These are phyloP conservation scores for Epichloe festucae DNA, from an alignment of 2,329 filamentous ascomycete genomes.

Conservation along the genomic window DNA sequence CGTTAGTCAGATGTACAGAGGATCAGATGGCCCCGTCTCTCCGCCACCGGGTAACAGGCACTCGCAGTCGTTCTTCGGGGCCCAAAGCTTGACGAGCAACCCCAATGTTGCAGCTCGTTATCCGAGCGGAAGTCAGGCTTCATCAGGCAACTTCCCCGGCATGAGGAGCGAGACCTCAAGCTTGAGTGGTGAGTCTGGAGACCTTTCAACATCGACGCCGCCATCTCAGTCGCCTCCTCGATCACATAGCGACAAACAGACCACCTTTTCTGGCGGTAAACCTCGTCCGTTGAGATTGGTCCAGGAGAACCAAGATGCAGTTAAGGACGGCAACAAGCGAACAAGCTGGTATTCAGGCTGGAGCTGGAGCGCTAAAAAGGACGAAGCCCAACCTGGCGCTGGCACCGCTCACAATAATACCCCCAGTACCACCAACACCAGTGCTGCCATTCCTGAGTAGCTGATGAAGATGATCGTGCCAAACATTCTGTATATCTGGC, in stretches of 20 bases:
- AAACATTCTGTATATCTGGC: background rate
- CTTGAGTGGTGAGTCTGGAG: constrained; percentile 54
- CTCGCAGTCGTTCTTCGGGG: constrained; percentile 51
- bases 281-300: constrained; percentile 77
- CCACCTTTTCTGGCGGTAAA: constrained; percentile 52
- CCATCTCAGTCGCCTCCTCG: constrained; percentile 41
- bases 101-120: constrained; percentile 37
- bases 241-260: constrained; percentile 39
- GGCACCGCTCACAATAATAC: constrained; percentile 16
- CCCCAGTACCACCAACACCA: constrained; percentile 16
- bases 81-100: constrained; percentile 35
- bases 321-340: constrained; percentile 40
- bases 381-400: constrained; percentile 21
- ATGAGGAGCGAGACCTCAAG: constrained; percentile 54
- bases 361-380: constrained; percentile 38
- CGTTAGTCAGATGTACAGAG: constrained; percentile 83
- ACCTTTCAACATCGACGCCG: constrained; percentile 29
- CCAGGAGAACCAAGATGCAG: constrained; percentile 53
- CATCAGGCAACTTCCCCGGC: constrained; percentile 55
- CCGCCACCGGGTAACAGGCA: constrained; percentile 44
- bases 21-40: constrained; percentile 51
- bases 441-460: constrained; percentile 25
- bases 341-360: constrained; percentile 52
- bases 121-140: constrained; percentile 35
- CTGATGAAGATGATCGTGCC: background rate